Base-by-base conservation (phyloP, 2,329 filamentous ascomycete species). In the Fusarium hainanense region DNA sequence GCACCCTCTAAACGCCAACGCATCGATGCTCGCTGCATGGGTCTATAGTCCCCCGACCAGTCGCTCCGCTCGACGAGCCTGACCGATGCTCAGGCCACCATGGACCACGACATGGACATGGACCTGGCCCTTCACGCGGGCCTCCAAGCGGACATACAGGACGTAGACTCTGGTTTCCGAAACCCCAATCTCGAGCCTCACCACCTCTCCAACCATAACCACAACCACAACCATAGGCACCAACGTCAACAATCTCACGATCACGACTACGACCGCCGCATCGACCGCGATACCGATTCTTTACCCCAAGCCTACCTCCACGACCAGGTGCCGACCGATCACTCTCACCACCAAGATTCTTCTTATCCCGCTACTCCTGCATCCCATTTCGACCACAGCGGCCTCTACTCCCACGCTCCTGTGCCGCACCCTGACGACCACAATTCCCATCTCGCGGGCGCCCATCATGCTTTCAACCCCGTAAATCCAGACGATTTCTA, bases 401-500 rank as follows among this genome's bases (percentile, higher is more conserved):
- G 67, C 67, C 57, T 62, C 71, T 72, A 72, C 64, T 59, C 65
- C 25, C 58, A 66, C 66, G 63, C 72, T 54, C 49, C 75, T 60
- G 70, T 74, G 69, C 69, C 70, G 67, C 71, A 66, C 59, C 65
- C 70, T 54, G 58, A 70, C 66, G 58, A 71, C 46, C 63, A 72
- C 68, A 64, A 69, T 47, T 63, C 71, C 44, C 62, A 72, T 50
- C 68, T 68, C 27, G 44, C 62, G 50, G 71, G 70, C 57, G 66
- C 74, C 58, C 76, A 79, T 56, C 79, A 82, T 81, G 79, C 77
- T 69, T 76, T 79, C 76, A 79, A 80, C 72, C 67, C 81, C 74
- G 76, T 83, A 78, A 82, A 86, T 73, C 84, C 85, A 72, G 85
- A 86, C 82, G 82, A 85, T 76, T 88, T 87, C 77, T 88, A 88